Evolutionary conservation across 163 green algal genomes (phyloP).

Genomic region (Volvox carteri): DNA sequence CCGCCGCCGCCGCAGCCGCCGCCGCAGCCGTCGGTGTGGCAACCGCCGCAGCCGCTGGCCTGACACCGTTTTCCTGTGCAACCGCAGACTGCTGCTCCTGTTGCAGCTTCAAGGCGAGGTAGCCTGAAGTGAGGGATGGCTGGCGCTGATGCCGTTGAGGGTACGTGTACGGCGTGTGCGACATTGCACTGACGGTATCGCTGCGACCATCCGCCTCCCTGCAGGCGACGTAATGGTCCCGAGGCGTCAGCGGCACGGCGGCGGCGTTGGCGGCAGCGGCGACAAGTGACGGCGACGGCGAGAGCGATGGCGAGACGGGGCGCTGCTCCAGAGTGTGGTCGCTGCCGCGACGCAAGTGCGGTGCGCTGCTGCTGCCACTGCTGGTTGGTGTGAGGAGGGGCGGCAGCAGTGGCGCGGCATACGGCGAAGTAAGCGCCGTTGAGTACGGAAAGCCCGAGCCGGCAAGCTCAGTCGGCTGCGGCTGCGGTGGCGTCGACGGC

Average conservation of each 20-base stretch:
- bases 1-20: no score
- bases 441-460: neutral
- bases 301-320: neutral
- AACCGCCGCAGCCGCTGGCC: neutral
- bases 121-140: neutral
- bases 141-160: neutral
- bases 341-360: neutral
- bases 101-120: neutral
- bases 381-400: neutral
- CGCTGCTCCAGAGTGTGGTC: neutral
- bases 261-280: neutral
- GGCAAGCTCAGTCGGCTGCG: neutral
- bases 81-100: neutral
- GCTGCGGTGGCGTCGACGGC: neutral
- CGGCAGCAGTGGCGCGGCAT: neutral
- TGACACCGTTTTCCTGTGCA: neutral
- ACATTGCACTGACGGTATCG: neutral
- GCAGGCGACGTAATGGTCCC: slow-evolving; percentile 25
- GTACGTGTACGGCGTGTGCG: neutral
- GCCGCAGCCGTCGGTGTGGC: neutral
- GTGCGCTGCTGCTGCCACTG: neutral
- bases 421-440: neutral
- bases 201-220: neutral
- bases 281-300: neutral
- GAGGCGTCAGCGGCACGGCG: neutral